A percentile compares a stretch with the other conserved stretches of the same genome.
phyloP scores from a whole-genome alignment of 805 yeast genomes.

The Barnettozyma sp. region DNA sequence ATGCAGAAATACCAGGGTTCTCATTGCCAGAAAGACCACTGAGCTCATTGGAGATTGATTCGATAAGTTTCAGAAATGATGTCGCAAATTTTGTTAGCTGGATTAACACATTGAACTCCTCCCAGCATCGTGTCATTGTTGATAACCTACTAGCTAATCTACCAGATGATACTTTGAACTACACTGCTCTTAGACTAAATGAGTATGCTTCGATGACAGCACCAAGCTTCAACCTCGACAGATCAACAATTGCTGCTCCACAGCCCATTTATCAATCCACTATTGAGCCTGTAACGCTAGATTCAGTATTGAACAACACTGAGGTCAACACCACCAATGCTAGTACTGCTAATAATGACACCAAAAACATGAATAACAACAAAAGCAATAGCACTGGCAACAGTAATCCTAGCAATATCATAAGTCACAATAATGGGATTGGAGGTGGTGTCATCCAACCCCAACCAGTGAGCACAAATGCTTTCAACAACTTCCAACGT shows the following conservation, averaged over 20 bases:
- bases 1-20: constrained; percentile 1
- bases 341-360: too few species aligned
- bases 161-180: constrained; percentile 44
- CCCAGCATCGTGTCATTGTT: constrained; percentile 45
- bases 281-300: constrained; percentile 33
- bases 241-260: constrained; percentile 15
- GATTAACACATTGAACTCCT: constrained; percentile 43
- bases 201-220: constrained; percentile 18
- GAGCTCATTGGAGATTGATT: constrained; percentile 27
- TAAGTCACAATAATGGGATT: too few species aligned
- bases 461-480: constrained; percentile 31
- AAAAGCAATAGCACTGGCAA: constrained; percentile 18
- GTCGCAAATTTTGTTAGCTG: constrained; percentile 43
- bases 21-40: constrained; percentile 25
- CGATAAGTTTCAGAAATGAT: constrained; percentile 40
- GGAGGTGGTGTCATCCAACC: constrained; percentile 31
- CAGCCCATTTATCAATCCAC: constrained; percentile 22
- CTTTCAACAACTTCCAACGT: constrained; percentile 25
- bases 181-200: constrained; percentile 44
- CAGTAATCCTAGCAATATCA: too few species aligned
- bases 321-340: too few species aligned
- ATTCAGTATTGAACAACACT: constrained; percentile 32
- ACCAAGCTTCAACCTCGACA: background rate
- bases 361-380: too few species aligned
- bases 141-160: constrained; percentile 46